Conservation (phyloP, 139 green algal species). For the Tetradesmus obliquus region DNA sequence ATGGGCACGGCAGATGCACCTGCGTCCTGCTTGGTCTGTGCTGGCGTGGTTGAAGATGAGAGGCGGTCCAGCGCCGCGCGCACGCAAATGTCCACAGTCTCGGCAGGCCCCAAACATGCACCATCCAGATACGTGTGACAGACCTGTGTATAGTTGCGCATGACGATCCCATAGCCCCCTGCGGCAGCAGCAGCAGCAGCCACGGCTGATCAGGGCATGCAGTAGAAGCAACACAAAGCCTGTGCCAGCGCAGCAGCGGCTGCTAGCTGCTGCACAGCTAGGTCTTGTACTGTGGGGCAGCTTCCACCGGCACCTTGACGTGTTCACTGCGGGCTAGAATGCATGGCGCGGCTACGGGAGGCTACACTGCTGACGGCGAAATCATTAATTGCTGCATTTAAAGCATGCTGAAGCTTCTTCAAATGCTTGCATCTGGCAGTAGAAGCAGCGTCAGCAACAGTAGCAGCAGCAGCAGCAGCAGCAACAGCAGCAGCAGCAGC, state of each 20-base stretch:
- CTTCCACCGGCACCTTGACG: too few relatives aligned
- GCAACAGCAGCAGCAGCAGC: neutral
- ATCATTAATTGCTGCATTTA: too few relatives aligned
- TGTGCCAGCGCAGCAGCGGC: too few relatives aligned
- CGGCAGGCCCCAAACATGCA: neutral
- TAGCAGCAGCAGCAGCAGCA: neutral
- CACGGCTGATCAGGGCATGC: neutral
- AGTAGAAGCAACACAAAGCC: too few relatives aligned
- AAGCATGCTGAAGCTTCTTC: too few relatives aligned
- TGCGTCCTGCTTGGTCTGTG: neutral
- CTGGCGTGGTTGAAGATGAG: neutral
- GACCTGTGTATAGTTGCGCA: constrained; percentile 19
- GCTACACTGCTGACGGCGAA: too few relatives aligned
- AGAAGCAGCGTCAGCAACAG: too few relatives aligned
- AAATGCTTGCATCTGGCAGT: too few relatives aligned
- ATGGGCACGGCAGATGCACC: neutral
- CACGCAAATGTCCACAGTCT: neutral
- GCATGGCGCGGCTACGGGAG: too few relatives aligned
- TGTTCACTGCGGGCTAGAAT: too few relatives aligned
- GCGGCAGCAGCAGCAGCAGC: constrained; percentile 7
- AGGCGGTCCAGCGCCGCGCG: neutral
- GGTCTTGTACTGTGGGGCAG: too few relatives aligned
- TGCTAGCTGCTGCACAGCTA: too few relatives aligned
- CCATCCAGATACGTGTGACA: neutral
- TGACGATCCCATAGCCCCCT: constrained; percentile 26